Evolutionary conservation across 2,329 filamentous ascomycete genomes (phyloP), one percentile per base, ranked within the genome.

Genomic region (Aspergillus proliferans): DNA sequence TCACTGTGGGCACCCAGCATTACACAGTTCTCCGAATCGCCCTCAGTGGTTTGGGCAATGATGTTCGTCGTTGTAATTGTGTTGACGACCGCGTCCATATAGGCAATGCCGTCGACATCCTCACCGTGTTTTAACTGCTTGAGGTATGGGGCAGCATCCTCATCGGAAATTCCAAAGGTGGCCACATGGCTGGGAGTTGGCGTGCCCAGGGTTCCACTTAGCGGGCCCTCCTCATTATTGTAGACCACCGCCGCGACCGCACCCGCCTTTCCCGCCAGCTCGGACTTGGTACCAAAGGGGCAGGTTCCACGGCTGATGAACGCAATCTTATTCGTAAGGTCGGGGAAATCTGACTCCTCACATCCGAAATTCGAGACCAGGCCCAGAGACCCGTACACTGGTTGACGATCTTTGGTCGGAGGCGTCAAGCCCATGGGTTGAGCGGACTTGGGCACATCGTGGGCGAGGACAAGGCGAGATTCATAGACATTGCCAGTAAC

Each of bases 231-330:
- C 2, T 82, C 81, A 56, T 84, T 85, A 73, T 92, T 89, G 71
- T 87, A 91, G 45, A 93, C 76, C 12, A 93, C 70, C 1, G 84
- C 85, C 1, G 83, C 87, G 3, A 81, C 67, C 4, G 88, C 88
- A 18, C 87, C 86, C 1, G 85, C 85, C 44, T 73, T 76, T 39
- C 83, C 85, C 5, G 88, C 87, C 12, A 80, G 71, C 47, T 76
- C 77, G 1, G 85, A 85, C 72, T 93, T 93, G 51, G 76, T 69
- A 9, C 83, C 86, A 57, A 92, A 93, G 6, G 81, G 57, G 62
- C 88, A 93, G 1, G 70, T 75, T 47, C 88, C 88, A 48, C 88
- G 83, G 26, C 76, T 74, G 54, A 93, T 78, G 34, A 93, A 74
- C 8, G 85, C 87, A 51, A 93, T 84, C 50, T 81, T 81, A 45